Evolutionary conservation across 192 early-diverging fungal species (phyloP), one percentile per base, ranked within the genome.

Genomic region (Rhizophagus prolifer): DNA sequence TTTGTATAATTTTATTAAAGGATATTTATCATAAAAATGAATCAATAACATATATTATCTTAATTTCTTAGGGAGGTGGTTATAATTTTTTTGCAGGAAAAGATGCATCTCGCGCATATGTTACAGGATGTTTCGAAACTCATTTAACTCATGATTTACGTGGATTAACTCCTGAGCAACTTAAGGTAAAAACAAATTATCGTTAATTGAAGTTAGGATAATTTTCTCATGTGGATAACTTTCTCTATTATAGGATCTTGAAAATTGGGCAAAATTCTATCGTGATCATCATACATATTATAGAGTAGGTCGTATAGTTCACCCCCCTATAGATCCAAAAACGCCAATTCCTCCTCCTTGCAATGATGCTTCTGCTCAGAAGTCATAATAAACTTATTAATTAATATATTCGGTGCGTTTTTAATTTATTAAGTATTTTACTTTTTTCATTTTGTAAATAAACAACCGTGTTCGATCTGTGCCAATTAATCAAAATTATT

Each of bases 141-240:
- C 95, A 99, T 79, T 82, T 97, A 26, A 97, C 96, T 12, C 96
- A 96, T 75, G 98, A 99, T 85, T 82, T 95, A 16, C 90, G 97
- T 46, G 97, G 96, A 13, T 84, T 99, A 34, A 90, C 82, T 2
- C 82, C 86, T 16, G 77, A 84, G 4, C 87, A 99, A 83, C 75
- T 98, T 9, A 88, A 91, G 60, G 94, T 92, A 86, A 76, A 14
- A 21, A 7, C 2, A 54, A 50, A 21, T 21, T 54, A 7, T 54
- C 6, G 7, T 21, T 54, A 54, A 54, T 54, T 54, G 7, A 21
- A 54, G 19, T 19, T 54, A 21, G 4, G 1, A 21, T 5, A 54
- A 54, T 38, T 38, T 31, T 38, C 16, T 54, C 41, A 54, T 14
- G 13, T 21, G 6, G 7, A 4, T 68, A 77, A 25, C 28, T 63